Evolutionary conservation across 1,139 yeast genomes (phyloP).

Genomic region (Yamadazyma songkhlaensis): DNA sequence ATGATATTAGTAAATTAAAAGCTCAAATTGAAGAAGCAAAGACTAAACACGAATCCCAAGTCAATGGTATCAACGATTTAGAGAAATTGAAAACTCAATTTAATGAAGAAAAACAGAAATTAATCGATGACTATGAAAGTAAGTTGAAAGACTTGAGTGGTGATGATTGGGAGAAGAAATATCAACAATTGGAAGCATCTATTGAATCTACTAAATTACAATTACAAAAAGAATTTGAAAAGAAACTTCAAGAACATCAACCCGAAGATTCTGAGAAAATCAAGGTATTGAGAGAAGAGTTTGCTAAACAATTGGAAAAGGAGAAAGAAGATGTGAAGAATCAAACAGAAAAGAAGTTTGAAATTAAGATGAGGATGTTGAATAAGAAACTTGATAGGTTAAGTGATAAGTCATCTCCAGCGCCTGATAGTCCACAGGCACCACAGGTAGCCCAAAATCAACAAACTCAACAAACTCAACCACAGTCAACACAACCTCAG

Average conservation of each 20-base stretch:
- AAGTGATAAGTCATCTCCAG: constrained; percentile 6
- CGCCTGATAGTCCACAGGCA: neutral
- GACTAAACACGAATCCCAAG: constrained; percentile 7
- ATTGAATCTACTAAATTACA: constrained; percentile 17
- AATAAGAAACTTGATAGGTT: constrained; percentile 38
- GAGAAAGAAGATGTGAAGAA: constrained; percentile 29
- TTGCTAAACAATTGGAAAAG: constrained; percentile 27
- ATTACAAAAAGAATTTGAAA: constrained; percentile 19
- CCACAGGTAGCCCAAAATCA: neutral
- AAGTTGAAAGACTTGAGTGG: constrained; percentile 8
- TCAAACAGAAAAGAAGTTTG: constrained; percentile 39
- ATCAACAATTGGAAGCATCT: constrained; percentile 18
- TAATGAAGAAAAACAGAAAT: constrained; percentile 12
- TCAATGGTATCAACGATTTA: constrained; percentile 17
- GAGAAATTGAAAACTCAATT: constrained; percentile 13
- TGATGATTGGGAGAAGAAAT: constrained; percentile 13
- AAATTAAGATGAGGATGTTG: constrained; percentile 41
- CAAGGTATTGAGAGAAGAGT: constrained; percentile 24
- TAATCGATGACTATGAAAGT: constrained; percentile 11
- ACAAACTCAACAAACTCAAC: too few species aligned
- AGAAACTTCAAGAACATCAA: constrained; percentile 17
- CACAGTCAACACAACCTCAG: too few species aligned
- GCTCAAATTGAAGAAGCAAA: constrained; percentile 12
- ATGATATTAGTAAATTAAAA: constrained; percentile 18
- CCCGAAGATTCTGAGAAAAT: constrained; percentile 21